Conservation (phyloP, 164 flowering plant species). For the Santalum album region DNA sequence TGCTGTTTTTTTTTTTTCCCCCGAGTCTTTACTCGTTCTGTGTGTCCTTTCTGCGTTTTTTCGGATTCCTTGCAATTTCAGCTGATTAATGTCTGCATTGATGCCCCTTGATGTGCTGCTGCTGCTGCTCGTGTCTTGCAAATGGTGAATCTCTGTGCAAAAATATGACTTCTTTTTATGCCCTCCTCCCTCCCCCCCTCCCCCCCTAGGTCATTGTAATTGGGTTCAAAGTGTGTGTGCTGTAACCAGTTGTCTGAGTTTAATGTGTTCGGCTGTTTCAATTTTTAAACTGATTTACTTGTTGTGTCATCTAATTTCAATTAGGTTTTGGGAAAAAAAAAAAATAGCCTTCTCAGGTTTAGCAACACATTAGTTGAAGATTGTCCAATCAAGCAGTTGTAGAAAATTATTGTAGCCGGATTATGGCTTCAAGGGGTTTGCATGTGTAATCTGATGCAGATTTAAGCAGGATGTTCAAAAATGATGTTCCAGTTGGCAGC, state of each 20-base stretch:
- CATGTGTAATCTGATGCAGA: neutral
- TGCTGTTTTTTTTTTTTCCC: conserved; percentile 2
- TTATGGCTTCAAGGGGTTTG: neutral
- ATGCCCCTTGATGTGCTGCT: conserved; percentile 1
- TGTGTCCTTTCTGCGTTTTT: neutral
- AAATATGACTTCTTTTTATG: conserved; percentile 1
- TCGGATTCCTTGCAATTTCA: conserved; percentile 5
- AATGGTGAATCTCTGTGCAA: neutral
- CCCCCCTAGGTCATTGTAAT: no score
- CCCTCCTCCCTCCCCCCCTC: no score
- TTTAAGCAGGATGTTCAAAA: neutral
- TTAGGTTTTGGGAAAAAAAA: neutral
- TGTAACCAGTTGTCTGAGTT: conserved; percentile 3
- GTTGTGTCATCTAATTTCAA: no score
- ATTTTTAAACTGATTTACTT: neutral
- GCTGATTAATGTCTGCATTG: conserved; percentile 11
- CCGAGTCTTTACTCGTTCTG: neutral
- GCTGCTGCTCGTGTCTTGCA: conserved; percentile 6
- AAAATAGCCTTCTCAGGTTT: neutral
- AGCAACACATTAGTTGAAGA: neutral
- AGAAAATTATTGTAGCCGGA: no score
- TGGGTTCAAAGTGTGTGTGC: neutral
- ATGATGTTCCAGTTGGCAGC: neutral
- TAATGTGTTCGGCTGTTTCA: conserved; percentile 12
- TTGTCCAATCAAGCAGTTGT: neutral